These are phyloP conservation scores for Pseudogymnoascus sp. DNA, from an alignment of 2,329 filamentous ascomycete genomes.

Conservation along the genomic window DNA sequence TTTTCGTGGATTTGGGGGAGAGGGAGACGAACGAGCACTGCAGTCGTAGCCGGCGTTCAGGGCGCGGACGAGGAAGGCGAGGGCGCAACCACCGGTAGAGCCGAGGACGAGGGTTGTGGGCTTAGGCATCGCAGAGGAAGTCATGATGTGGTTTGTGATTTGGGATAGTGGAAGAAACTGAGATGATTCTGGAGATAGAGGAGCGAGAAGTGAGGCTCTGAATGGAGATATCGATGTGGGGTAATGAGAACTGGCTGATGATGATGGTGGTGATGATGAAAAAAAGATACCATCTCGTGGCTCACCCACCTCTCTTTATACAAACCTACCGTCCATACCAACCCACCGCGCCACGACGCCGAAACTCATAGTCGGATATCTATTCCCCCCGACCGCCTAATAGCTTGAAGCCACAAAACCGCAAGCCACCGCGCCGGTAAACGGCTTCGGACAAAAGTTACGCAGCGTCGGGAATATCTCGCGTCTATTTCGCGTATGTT, in stretches of 20 bases:
- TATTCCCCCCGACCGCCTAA: not conserved
- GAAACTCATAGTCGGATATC: not conserved
- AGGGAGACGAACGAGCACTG: conserved; percentile 27
- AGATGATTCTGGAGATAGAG: not conserved
- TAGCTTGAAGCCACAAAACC: not conserved
- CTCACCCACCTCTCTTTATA: not conserved
- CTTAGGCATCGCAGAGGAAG: conserved; percentile 6
- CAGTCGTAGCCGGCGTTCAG: conserved; percentile 39
- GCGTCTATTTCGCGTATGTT: not conserved
- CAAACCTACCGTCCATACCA: not conserved
- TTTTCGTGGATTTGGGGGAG: not conserved
- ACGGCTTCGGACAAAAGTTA: not conserved
- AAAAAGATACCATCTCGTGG: not conserved
- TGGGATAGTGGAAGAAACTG: not conserved
- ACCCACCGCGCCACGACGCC: not conserved
- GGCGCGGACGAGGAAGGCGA: conserved; percentile 37
- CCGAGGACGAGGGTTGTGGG: conserved; percentile 45
- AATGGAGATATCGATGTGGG: not conserved
- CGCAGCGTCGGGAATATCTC: not conserved
- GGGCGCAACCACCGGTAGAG: conserved; percentile 41
- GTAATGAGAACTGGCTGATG: not conserved
- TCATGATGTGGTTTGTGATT: not conserved
- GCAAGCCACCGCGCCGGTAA: not conserved
- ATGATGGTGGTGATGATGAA: not conserved
- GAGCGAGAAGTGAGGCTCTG: not conserved